Evolutionary conservation across 441 rosid species (phyloP).

Genomic region (Croton setiger): DNA sequence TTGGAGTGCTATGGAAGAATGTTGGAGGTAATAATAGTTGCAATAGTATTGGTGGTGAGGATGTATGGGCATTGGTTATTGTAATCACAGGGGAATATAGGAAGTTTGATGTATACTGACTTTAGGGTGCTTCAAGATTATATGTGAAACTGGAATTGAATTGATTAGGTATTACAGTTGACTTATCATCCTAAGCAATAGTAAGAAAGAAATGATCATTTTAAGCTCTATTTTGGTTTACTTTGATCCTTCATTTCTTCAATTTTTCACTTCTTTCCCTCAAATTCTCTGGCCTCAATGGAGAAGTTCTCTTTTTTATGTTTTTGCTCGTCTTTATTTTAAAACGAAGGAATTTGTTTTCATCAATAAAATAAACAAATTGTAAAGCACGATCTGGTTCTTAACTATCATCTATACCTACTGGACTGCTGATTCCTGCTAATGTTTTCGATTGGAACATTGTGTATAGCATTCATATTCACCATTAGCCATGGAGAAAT

Average conservation of each 20-base stretch:
- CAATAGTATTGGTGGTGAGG: background rate
- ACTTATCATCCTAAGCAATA: background rate
- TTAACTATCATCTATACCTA: too few species aligned
- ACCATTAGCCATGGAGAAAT: too few species aligned
- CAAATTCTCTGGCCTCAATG: background rate
- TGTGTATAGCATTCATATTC: too few species aligned
- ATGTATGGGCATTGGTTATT: background rate
- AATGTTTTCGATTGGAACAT: too few species aligned
- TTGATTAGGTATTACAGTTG: background rate
- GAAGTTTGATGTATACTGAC: background rate
- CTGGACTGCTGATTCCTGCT: too few species aligned
- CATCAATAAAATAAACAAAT: too few species aligned
- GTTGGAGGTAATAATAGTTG: background rate
- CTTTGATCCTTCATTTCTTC: too few species aligned
- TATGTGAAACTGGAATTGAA: background rate
- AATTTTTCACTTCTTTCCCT: too few species aligned
- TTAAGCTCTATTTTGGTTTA: background rate
- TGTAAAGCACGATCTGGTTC: too few species aligned
- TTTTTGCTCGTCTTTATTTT: too few species aligned
- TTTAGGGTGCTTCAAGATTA: background rate
- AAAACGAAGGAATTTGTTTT: too few species aligned
- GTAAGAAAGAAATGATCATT: background rate
- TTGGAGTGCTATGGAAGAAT: background rate
- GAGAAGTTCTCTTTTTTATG: too few species aligned
- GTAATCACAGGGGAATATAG: background rate